Conservation (phyloP, 371 early-diverging fungal genomes). For the Neoconidiobolus thromboides region DNA sequence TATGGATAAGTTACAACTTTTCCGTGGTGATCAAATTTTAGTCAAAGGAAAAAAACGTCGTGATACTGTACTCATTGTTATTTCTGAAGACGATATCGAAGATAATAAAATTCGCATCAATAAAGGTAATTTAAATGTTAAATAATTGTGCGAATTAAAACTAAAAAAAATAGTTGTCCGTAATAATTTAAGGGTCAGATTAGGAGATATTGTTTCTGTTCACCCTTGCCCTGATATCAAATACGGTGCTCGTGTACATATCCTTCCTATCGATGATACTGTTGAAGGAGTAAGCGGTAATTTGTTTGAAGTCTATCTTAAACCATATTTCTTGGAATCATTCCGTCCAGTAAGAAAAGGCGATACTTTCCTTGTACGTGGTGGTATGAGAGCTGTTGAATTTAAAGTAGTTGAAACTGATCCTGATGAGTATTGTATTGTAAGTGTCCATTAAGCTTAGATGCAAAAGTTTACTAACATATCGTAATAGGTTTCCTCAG, state of each 20-base stretch:
- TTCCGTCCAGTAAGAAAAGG: slow-evolving; percentile 91
- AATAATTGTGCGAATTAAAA: too few relatives aligned
- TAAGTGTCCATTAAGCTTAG: slow-evolving; percentile 22
- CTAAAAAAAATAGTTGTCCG: slow-evolving; percentile 49
- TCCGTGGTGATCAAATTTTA: slow-evolving; percentile 87
- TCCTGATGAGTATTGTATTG: slow-evolving; percentile 90
- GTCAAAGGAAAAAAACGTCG: slow-evolving; percentile 97
- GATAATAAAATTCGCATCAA: slow-evolving; percentile 85
- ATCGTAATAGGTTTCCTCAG: slow-evolving; percentile 60
- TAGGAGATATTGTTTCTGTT: slow-evolving; percentile 95
- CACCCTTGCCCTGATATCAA: slow-evolving; percentile 93
- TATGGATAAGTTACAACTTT: slow-evolving; percentile 81
- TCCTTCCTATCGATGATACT: slow-evolving; percentile 97
- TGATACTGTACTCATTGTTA: slow-evolving; percentile 89
- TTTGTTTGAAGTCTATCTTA: slow-evolving; percentile 91
- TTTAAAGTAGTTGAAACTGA: slow-evolving; percentile 98
- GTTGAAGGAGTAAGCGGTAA: slow-evolving; percentile 94
- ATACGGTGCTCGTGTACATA: slow-evolving; percentile 87
- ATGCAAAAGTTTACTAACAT: not conserved
- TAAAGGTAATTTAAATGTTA: slow-evolving; percentile 36
- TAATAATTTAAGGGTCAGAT: slow-evolving; percentile 89
- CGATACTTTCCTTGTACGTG: slow-evolving; percentile 86
- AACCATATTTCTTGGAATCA: slow-evolving; percentile 95
- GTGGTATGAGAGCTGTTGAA: slow-evolving; percentile 96
- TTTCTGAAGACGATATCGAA: slow-evolving; percentile 82